Percentiles rank a stretch among this genome's conserved stretches.
phyloP scores from a whole-genome alignment of 1,139 yeast species.

The Candida sp. region DNA sequence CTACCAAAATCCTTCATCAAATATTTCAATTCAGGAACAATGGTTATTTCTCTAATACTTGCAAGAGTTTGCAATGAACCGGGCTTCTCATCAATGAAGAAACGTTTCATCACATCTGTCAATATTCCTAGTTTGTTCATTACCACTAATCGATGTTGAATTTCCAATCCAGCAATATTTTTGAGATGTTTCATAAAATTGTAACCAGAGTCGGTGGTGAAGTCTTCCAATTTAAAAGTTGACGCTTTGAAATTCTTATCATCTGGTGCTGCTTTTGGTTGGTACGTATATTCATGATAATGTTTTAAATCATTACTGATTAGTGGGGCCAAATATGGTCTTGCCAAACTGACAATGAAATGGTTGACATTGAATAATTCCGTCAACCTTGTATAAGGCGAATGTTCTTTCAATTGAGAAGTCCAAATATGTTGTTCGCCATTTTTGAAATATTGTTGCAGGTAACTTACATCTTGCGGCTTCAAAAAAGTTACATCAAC shows the following conservation, averaged over 20 bases:
- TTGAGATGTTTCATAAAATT: conserved; percentile 33
- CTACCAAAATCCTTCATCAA: conserved; percentile 65
- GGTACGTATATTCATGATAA: conserved; percentile 18
- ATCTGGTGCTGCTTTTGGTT: conserved; percentile 3
- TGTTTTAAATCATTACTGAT: conserved; percentile 81
- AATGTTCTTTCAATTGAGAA: conserved; percentile 23
- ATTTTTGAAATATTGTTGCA: conserved; percentile 34
- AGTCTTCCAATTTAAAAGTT: conserved; percentile 16
- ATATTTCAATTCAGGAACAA: conserved; percentile 82
- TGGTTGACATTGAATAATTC: conserved; percentile 94
- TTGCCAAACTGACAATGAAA: conserved; percentile 82
- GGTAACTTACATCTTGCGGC: conserved; percentile 47
- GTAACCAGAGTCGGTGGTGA: conserved; percentile 27
- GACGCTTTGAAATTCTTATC: conserved; percentile 4
- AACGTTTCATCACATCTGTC: conserved; percentile 65
- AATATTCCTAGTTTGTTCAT: conserved; percentile 76
- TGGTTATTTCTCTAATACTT: conserved; percentile 66
- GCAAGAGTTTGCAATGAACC: conserved; percentile 55
- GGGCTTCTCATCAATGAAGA: conserved; percentile 89
- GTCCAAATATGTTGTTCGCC: conserved; percentile 10
- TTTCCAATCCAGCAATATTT: conserved; percentile 50
- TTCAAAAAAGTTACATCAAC: conserved; percentile 34
- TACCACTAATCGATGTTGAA: conserved; percentile 80
- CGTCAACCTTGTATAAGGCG: conserved; percentile 84
- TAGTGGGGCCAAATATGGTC: conserved; percentile 91